Base-by-base conservation (phyloP, 306 rosid genomes). In the Quercus cerris region DNA sequence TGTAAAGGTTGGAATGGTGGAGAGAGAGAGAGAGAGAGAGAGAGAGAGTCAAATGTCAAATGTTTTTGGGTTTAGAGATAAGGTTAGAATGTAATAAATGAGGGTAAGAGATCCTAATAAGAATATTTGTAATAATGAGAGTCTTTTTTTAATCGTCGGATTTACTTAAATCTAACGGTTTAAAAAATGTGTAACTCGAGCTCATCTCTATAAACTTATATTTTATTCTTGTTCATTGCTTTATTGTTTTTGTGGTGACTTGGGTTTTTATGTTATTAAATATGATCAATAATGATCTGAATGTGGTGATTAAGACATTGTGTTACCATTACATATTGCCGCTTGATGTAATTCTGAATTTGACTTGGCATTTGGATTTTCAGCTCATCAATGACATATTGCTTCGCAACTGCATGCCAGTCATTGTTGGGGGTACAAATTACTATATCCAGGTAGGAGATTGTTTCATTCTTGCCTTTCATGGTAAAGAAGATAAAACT, bases 391-490 rank as follows among this genome's bases (percentile, higher is more conserved):
- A 91, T 76, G 97, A 76, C 19, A 92, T 94, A 79, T 62, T 86
- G 86, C 84, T 89, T 80, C 91, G 95, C 31, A 82, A 86, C 9
- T 78, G 87, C 85, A 74, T 91, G 82, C 98, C 98, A 5, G 90
- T 91, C 79, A 81, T 94, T 74, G 97, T 91, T 80, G 98, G 98
- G 72, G 98, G 98, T n/a, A 94, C 98, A 17, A 88, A 92, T 85
- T 94, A 94, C 80, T 94, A 92, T 84, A 94, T 94, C 64, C 97
- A 94, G 97, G 98, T 92, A 66, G 5, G 82, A 31, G 55, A 19
- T 73, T 73, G 55, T 66, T 66, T 33, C 51, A 18, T 66, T 31
- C 13, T 66, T 44, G 33, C 19, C 25, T 66, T 66, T 33, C 11
- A 30, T 22, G n/a, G 25, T 66, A 18, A 66, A 31, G 71, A 20